Percentiles rank a stretch among this genome's conserved stretches.
Evolutionary conservation across 2,329 filamentous ascomycete species (phyloP).

Genomic region (Colletotrichum liriopes): DNA sequence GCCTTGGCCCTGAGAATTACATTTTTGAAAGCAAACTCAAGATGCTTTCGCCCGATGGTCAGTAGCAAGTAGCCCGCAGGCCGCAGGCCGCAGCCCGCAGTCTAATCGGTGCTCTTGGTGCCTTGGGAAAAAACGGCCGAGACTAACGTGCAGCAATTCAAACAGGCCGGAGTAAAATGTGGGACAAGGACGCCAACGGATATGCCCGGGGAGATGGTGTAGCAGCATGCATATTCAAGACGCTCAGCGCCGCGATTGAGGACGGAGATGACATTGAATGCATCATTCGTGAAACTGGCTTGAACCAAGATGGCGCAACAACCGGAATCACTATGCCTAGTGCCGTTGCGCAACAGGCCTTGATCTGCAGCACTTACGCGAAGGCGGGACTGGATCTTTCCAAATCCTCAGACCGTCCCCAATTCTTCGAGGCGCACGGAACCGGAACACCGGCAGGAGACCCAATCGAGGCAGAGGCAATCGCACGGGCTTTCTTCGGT

Average conservation of each 20-base stretch:
- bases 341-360: slow-evolving; percentile 45
- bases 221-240: slow-evolving; percentile 63
- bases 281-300: slow-evolving; percentile 46
- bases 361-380: slow-evolving; percentile 49
- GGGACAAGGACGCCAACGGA: neutral
- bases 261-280: slow-evolving; percentile 48
- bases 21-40: neutral
- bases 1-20: neutral
- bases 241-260: slow-evolving; percentile 58
- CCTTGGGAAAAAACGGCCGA: too few species aligned
- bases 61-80: too few species aligned
- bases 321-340: slow-evolving; percentile 55
- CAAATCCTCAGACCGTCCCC: slow-evolving; percentile 29
- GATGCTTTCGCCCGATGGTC: neutral
- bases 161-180: neutral
- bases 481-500: slow-evolving; percentile 43
- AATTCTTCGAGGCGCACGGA: slow-evolving; percentile 52
- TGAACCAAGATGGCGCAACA: slow-evolving; percentile 47
- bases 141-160: too few species aligned
- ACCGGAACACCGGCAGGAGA: slow-evolving; percentile 52
- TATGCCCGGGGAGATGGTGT: slow-evolving; percentile 55
- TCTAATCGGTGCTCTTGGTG: too few species aligned
- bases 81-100: too few species aligned
- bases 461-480: slow-evolving; percentile 52
- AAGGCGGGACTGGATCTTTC: slow-evolving; percentile 29